These are phyloP conservation scores for Epichloe baconii DNA, from an alignment of 2,329 filamentous ascomycete species.

Conservation along the genomic window DNA sequence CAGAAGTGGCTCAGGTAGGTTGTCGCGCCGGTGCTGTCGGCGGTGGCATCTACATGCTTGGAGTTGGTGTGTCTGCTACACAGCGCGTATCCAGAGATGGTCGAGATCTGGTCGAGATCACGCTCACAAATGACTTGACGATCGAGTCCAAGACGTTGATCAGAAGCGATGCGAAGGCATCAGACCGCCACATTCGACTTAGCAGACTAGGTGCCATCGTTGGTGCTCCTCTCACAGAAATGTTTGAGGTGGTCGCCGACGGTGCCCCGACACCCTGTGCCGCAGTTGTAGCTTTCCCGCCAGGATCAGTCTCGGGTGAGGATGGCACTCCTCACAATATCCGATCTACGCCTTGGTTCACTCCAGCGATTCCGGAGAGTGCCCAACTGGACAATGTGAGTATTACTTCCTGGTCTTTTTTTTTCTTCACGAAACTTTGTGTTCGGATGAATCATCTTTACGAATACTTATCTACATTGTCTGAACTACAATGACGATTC, in stretches of 20 bases:
- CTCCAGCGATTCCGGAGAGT: conserved; percentile 86
- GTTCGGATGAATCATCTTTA: conserved; percentile 68
- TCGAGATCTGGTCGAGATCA: conserved; percentile 27
- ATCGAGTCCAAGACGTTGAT: conserved; percentile 44
- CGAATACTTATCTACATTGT: conserved; percentile 99
- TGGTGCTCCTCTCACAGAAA: conserved; percentile 44
- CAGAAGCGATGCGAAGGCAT: conserved; percentile 23
- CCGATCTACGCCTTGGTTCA: conserved; percentile 57
- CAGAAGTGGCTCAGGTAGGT: conserved; percentile 81
- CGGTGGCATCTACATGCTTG: conserved; percentile 79
- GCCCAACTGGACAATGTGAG: conserved; percentile 82
- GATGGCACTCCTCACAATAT: conserved; percentile 22
- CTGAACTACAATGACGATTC: conserved; percentile 83
- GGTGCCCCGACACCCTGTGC: conserved; percentile 65
- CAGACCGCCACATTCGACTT: conserved; percentile 22
- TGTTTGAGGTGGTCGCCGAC: conserved; percentile 63
- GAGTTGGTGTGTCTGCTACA: conserved; percentile 44
- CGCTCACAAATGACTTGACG: conserved; percentile 42
- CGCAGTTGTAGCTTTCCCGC: conserved; percentile 54
- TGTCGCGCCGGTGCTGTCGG: conserved; percentile 87
- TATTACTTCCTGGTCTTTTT: conserved; percentile 19
- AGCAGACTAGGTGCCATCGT: conserved; percentile 57
- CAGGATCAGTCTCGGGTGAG: conserved; percentile 28
- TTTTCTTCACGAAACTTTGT: conserved; percentile 20
- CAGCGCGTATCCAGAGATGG: conserved; percentile 6